phyloP scores from a whole-genome alignment of 2,329 filamentous ascomycete species.

The Hymenotorrendiella dingleyae region DNA sequence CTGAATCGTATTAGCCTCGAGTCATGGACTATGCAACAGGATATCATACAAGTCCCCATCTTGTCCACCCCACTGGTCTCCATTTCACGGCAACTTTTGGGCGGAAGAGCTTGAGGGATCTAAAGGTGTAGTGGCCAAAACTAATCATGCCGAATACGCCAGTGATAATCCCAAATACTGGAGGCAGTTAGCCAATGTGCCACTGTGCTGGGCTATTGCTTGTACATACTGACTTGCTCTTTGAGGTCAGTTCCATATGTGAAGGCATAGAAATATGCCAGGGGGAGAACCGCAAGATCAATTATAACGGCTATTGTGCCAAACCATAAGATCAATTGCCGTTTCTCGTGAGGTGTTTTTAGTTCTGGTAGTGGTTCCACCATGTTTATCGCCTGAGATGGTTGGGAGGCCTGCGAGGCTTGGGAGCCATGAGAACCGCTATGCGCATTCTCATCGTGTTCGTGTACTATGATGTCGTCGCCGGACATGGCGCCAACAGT shows the following conservation, averaged over 20 bases:
- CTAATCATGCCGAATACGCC: constrained; percentile 24
- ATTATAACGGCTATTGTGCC: constrained; percentile 16
- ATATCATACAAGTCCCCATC: constrained; percentile 24
- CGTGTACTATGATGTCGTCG: too few relatives aligned
- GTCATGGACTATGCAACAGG: not conserved
- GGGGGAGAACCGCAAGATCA: constrained; percentile 23
- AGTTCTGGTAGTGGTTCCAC: constrained; percentile 19
- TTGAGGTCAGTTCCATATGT: constrained; percentile 21
- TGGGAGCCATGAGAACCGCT: not conserved
- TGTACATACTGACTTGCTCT: constrained; percentile 20
- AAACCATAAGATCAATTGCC: constrained; percentile 13
- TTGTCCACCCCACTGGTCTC: constrained; percentile 26
- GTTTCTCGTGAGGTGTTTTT: constrained; percentile 22
- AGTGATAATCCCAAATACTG: constrained; percentile 25
- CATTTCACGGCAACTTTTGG: constrained; percentile 15
- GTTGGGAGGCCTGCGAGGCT: not conserved
- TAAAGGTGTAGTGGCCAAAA: constrained; percentile 23
- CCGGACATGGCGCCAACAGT: too few relatives aligned
- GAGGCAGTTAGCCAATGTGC: not conserved
- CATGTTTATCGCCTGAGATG: constrained; percentile 1
- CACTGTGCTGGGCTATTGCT: not conserved
- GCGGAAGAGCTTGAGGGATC: constrained; percentile 22
- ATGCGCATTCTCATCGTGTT: too few relatives aligned
- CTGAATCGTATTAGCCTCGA: not conserved
- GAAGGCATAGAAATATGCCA: constrained; percentile 26